Conservation (phyloP, 2,329 filamentous ascomycete genomes). For the Paecilomyces sp. region DNA sequence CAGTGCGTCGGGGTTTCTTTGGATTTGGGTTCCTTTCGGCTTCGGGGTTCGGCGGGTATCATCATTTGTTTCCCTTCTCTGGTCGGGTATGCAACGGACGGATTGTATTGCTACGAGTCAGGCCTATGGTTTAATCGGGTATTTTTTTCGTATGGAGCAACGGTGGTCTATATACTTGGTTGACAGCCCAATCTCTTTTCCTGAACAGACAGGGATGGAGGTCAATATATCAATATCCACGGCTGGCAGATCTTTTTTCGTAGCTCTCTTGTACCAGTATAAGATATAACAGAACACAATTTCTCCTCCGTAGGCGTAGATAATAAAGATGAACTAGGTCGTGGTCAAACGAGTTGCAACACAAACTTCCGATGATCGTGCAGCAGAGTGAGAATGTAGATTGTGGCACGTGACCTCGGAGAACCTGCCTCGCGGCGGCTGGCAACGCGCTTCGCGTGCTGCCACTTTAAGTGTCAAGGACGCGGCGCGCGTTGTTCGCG, state of each 20-base stretch:
- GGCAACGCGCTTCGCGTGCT: slow-evolving; percentile 11
- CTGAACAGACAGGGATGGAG: too few relatives aligned
- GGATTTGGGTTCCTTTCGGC: background rate
- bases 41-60: background rate
- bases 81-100: background rate
- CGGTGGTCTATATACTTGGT: background rate
- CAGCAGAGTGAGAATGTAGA: background rate
- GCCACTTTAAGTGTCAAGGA: slow-evolving; percentile 9
- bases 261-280: too few relatives aligned
- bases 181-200: too few relatives aligned
- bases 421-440: slow-evolving; percentile 7
- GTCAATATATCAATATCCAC: too few relatives aligned
- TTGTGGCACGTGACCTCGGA: slow-evolving; percentile 5
- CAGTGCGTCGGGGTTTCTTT: background rate
- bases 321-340: too few relatives aligned
- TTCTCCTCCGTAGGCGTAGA: too few relatives aligned
- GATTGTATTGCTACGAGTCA: background rate
- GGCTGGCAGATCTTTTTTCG: too few relatives aligned
- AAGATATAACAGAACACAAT: too few relatives aligned
- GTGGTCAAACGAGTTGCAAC: too few relatives aligned
- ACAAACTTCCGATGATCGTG: too few relatives aligned
- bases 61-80: background rate
- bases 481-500: slow-evolving; percentile 8
- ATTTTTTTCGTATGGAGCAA: background rate
- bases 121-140: background rate